Conservation (phyloP, 2,329 filamentous ascomycete genomes). For the Raffaelea arxii region DNA sequence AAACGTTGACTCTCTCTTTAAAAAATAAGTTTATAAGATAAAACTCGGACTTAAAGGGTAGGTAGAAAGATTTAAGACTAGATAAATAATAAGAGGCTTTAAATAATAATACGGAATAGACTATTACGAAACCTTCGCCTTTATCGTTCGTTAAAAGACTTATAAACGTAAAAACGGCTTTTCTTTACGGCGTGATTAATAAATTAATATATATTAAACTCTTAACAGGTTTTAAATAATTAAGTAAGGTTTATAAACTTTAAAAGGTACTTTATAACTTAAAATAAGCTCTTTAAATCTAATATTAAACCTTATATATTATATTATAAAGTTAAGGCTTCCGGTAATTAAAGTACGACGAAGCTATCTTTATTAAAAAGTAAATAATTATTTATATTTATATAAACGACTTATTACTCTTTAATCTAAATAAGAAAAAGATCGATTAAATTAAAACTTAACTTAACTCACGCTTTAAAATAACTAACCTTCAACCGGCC, state of each 20-base stretch:
- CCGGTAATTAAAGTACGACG: neutral
- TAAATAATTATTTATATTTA: neutral
- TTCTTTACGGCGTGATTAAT: neutral
- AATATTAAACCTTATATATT: neutral
- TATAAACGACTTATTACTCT: neutral
- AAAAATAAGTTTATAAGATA: neutral
- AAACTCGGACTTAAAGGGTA: neutral
- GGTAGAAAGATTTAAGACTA: neutral
- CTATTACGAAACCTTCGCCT: neutral
- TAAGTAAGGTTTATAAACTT: neutral
- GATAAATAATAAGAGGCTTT: neutral
- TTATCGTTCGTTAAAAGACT: neutral
- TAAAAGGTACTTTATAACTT: neutral
- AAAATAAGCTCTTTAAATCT: neutral
- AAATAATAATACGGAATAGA: neutral
- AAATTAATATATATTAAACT: neutral
- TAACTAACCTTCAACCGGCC: neutral
- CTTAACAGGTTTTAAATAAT: neutral
- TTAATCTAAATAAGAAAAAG: neutral
- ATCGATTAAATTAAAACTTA: neutral
- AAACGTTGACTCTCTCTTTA: neutral
- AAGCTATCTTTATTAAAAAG: neutral
- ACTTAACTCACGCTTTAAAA: neutral
- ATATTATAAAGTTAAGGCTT: neutral
- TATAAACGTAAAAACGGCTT: neutral